phyloP scores from a whole-genome alignment of 768 basidiomycete genomes.

The Amanita rubescens region DNA sequence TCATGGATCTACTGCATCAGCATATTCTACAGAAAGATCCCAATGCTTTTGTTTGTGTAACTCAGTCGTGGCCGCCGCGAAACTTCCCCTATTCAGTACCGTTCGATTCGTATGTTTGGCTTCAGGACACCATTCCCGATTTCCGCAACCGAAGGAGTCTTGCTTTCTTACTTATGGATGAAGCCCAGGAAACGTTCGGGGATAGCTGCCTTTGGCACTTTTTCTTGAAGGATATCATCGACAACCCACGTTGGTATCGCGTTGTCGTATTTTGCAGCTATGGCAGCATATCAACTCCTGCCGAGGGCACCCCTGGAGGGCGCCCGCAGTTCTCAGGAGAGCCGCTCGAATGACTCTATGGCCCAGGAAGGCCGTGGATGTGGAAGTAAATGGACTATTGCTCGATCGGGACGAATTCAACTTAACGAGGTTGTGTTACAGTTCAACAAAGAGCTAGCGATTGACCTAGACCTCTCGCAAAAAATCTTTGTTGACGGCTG shows the following conservation, averaged over 20 bases:
- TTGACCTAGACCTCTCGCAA: neutral
- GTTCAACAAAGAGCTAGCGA: neutral
- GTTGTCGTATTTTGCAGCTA: neutral
- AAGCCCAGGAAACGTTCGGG: neutral
- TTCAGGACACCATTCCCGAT: neutral
- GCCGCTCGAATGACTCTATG: conserved; percentile 1
- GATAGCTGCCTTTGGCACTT: neutral
- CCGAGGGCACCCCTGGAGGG: neutral
- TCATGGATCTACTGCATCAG: neutral
- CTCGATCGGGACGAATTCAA: neutral
- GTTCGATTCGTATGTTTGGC: neutral
- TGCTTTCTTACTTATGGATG: no score
- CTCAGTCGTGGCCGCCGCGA: neutral
- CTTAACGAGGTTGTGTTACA: neutral
- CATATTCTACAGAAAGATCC: no score
- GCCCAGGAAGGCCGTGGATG: neutral
- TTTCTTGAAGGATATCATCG: neutral
- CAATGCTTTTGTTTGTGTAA: no score
- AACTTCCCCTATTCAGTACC: neutral
- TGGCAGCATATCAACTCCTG: neutral
- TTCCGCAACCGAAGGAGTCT: neutral
- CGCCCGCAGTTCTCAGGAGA: neutral
- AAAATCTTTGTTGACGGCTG: neutral
- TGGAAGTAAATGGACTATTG: neutral
- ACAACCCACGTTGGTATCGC: neutral